phyloP scores from a whole-genome alignment of 2,329 filamentous ascomycete genomes.

The Colletotrichum brevisporum region DNA sequence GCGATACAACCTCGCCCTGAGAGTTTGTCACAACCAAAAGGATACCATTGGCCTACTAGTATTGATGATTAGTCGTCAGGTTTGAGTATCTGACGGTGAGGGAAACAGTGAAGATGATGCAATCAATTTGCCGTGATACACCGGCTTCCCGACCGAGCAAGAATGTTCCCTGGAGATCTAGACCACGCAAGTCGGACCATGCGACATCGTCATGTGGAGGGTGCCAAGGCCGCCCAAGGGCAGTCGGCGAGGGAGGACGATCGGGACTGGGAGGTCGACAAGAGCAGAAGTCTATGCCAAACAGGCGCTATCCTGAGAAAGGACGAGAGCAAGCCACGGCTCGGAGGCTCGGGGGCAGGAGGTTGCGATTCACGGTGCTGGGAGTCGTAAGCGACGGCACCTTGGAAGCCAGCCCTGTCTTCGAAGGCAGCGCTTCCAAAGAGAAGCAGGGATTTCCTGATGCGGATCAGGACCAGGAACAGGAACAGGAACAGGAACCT shows the following conservation, averaged over 20 bases:
- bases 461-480: neutral
- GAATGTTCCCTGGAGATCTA: slow-evolving; percentile 15
- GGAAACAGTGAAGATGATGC: neutral
- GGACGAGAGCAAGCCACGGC: neutral
- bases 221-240: neutral
- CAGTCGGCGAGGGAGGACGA: neutral
- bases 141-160: slow-evolving; percentile 17
- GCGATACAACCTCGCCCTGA: neutral
- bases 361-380: slow-evolving; percentile 18
- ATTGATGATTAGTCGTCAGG: neutral
- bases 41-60: too few species aligned
- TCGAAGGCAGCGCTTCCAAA: too few species aligned
- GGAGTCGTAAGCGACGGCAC: slow-evolving; percentile 7
- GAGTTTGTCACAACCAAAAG: slow-evolving; percentile 13
- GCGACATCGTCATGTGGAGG: slow-evolving; percentile 3
- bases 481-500: neutral
- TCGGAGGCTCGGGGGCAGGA: neutral
- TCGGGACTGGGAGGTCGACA: slow-evolving; percentile 12
- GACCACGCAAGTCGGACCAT: neutral
- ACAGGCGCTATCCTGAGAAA: slow-evolving; percentile 21
- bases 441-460: neutral
- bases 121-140: slow-evolving; percentile 18
- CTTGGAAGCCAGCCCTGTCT: too few species aligned
- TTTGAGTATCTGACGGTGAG: neutral
- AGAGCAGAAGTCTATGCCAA: slow-evolving; percentile 23